Conservation (phyloP, 352 stramenopile species). For the Salisapilia sapeloensis region DNA sequence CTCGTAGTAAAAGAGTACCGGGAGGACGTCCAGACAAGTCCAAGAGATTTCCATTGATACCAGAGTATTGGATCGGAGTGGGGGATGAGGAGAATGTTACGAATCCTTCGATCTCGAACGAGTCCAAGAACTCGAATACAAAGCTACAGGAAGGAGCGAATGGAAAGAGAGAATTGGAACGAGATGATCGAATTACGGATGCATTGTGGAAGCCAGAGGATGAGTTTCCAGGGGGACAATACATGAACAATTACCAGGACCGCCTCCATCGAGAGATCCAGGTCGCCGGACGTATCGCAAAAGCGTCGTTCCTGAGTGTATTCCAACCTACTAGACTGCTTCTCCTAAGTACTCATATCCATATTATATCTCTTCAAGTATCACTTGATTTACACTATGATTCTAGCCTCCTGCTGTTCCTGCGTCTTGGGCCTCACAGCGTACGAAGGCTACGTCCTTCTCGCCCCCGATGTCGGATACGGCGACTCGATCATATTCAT, state of each 20-base stretch:
- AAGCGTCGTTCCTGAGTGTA: slow-evolving; percentile 19
- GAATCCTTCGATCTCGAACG: too few species aligned
- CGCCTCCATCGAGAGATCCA: slow-evolving; percentile 18
- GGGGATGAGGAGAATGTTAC: too few species aligned
- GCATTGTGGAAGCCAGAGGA: slow-evolving; percentile 38
- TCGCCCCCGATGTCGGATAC: slow-evolving; percentile 9
- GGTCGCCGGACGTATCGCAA: slow-evolving; percentile 23
- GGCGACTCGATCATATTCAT: slow-evolving; percentile 21
- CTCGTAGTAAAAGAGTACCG: too few species aligned
- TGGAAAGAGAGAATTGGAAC: too few species aligned
- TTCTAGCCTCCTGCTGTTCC: slow-evolving; percentile 24
- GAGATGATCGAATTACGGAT: slow-evolving; percentile 17
- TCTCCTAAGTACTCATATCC: too few species aligned
- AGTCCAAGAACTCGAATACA: too few species aligned
- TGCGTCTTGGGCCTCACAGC: slow-evolving; percentile 21
- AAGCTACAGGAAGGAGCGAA: too few species aligned
- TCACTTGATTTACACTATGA: not conserved
- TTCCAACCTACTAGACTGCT: slow-evolving; percentile 22
- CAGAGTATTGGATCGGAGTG: too few species aligned
- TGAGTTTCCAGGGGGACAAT: slow-evolving; percentile 28
- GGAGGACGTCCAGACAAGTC: too few species aligned
- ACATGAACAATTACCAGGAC: slow-evolving; percentile 15
- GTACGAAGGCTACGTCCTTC: slow-evolving; percentile 26
- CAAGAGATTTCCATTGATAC: too few species aligned
- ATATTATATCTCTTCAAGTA: not conserved